phyloP scores from a whole-genome alignment of 2,329 filamentous ascomycete species.

The Cytospora paraplurivora region DNA sequence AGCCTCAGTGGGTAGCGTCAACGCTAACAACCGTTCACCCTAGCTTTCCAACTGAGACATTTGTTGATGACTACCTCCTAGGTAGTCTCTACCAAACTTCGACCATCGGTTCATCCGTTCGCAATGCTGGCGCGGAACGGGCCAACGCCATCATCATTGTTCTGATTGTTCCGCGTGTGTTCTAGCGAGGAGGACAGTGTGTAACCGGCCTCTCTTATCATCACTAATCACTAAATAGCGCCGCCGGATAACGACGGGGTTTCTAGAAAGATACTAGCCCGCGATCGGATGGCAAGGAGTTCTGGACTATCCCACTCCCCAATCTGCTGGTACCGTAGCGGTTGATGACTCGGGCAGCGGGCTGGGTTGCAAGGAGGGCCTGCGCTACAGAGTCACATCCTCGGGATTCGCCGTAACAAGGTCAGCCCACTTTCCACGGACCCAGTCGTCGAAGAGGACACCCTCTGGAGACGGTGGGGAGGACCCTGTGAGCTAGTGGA shows the following conservation, averaged over 20 bases:
- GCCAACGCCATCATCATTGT: background rate
- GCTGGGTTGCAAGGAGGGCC: background rate
- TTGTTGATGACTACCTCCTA: too few species aligned
- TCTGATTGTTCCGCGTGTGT: too few species aligned
- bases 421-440: background rate
- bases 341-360: background rate
- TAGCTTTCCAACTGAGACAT: too few species aligned
- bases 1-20: background rate
- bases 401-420: conserved; percentile 1
- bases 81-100: background rate
- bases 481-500: background rate
- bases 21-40: background rate
- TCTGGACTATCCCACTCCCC: background rate
- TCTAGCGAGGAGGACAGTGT: background rate
- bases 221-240: background rate
- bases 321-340: conserved; percentile 12
- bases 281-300: conserved; percentile 5
- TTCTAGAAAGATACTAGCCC: background rate
- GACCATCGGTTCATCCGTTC: background rate
- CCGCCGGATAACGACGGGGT: conserved; percentile 1
- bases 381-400: background rate
- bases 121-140: background rate
- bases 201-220: background rate
- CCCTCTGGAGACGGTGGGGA: background rate
- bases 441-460: background rate